These are phyloP conservation scores for Colletotrichum lentis DNA, from an alignment of 2,329 filamentous ascomycete species.

Conservation along the genomic window DNA sequence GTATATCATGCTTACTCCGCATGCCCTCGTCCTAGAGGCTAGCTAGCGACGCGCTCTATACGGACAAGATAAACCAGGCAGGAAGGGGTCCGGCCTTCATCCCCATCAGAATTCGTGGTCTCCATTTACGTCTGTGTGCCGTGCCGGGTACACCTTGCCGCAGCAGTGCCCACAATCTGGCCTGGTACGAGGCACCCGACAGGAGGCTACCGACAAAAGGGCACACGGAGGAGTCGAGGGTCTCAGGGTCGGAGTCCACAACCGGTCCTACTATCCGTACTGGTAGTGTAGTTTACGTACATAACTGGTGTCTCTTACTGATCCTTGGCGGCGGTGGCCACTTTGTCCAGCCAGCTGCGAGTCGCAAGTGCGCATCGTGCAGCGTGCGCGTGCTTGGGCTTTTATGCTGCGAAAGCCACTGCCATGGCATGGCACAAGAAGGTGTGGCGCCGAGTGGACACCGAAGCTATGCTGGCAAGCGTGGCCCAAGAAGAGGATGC, in stretches of 20 bases:
- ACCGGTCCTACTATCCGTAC: too few species aligned
- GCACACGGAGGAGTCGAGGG: background rate
- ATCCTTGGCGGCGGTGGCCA: background rate
- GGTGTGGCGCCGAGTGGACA: background rate
- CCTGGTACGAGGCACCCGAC: conserved; percentile 2
- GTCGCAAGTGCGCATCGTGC: conserved; percentile 6
- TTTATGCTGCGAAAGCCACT: background rate
- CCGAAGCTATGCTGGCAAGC: background rate
- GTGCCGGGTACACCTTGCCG: background rate
- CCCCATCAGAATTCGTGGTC: background rate
- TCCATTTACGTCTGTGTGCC: background rate
- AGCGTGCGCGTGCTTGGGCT: background rate
- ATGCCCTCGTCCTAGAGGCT: background rate
- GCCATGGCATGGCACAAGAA: conserved; percentile 23
- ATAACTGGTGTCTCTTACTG: background rate
- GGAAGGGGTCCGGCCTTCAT: background rate
- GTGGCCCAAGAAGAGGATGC: background rate
- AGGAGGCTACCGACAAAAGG: conserved; percentile 9
- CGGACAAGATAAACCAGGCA: background rate
- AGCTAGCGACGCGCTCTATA: background rate
- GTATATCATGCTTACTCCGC: conserved; percentile 2
- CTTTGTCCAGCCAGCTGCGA: background rate
- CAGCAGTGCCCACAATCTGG: background rate
- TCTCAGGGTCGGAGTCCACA: background rate
- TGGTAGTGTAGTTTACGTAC: background rate